These are phyloP conservation scores for Boletus eberwhitei DNA, from an alignment of 768 basidiomycete genomes.

Conservation along the genomic window DNA sequence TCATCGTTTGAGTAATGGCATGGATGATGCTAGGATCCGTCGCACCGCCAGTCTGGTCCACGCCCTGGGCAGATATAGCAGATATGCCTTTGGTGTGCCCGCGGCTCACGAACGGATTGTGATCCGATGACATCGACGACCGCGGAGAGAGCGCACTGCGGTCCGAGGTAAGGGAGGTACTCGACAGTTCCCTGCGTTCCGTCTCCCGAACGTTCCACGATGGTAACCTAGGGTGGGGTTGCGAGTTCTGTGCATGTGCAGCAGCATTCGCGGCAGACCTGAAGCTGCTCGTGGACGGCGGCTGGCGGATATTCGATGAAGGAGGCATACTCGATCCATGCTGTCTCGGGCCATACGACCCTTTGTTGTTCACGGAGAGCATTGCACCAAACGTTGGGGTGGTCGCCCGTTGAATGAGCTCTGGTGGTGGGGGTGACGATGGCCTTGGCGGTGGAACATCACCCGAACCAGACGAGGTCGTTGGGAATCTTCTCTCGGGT, in stretches of 20 bases:
- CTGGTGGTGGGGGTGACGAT: constrained; percentile 87
- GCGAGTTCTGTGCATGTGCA: constrained; percentile 45
- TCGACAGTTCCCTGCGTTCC: constrained; percentile 58
- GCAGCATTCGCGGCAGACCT: constrained; percentile 66
- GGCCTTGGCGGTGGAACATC: constrained; percentile 82
- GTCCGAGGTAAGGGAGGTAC: constrained; percentile 67
- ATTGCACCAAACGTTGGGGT: constrained; percentile 75
- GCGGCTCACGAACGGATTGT: constrained; percentile 47
- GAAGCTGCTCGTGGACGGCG: constrained; percentile 81
- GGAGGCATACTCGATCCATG: constrained; percentile 79
- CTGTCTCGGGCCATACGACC: constrained; percentile 48
- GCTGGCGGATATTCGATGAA: constrained; percentile 61
- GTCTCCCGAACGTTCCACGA: constrained; percentile 51
- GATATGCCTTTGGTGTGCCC: constrained; percentile 36
- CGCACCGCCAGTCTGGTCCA: constrained; percentile 35
- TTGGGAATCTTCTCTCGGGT: constrained; percentile 59
- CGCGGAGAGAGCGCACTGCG: constrained; percentile 67
- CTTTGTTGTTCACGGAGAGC: constrained; percentile 52
- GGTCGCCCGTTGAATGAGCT: constrained; percentile 89
- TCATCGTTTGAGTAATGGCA: constrained; percentile 99
- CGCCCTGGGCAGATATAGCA: constrained; percentile 41
- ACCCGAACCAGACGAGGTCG: constrained; percentile 41
- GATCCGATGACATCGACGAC: constrained; percentile 81
- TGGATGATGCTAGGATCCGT: constrained; percentile 93
- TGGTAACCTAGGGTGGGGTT: constrained; percentile 41